Evolutionary conservation across 73 alveolate species (phyloP), one percentile per base, ranked within the genome.

Genomic region (Blepharisma japonicum): DNA sequence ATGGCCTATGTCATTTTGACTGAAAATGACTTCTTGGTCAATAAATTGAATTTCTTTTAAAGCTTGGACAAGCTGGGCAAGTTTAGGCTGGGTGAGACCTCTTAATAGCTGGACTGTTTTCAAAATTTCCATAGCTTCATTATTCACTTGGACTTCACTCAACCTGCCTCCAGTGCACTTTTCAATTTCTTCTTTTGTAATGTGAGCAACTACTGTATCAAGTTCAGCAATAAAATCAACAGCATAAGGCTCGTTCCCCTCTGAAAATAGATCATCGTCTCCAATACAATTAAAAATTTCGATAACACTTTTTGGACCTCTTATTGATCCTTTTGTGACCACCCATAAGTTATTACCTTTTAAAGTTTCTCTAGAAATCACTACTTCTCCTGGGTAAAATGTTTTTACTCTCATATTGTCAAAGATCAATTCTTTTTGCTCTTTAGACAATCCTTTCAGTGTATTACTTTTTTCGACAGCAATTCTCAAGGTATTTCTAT

Each of bases 401-500:
- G 14, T 61, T n/a, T 20, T 25, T 0, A 61, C 14, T 61, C 5
- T 25, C 38, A 61, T 18, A 48, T 72, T 80, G 14, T 70, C 38
- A 72, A 72, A 38, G 68, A 71, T 54, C 55, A 49, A 14, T 71
- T 82, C 46, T 55, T 39, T 55, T 74, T 54, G 27, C 20, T 18
- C 68, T 71, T 56, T 7, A 79, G 47, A 6, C 49, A 68, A 25
- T 46, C 77, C 45, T 55, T 46, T 68, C 49, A 85, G 21, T 45
- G 49, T 39, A 67, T 39, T 6, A 80, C 79, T 72, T 77, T 25
- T 45, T 67, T 55, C 11, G 55, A 51, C 45, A 54, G 79, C 92
- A 81, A 85, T 82, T 61, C 50, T 25, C 81, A 81, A 45, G 50
- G 56, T 50, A 61, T 85, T 85, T 66, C 70, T 80, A 56, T 85